A percentile compares a stretch with the other conserved stretches of the same genome.
Conservation (phyloP, 208 protist species). For the Trypanosoma cruzi region DNA sequence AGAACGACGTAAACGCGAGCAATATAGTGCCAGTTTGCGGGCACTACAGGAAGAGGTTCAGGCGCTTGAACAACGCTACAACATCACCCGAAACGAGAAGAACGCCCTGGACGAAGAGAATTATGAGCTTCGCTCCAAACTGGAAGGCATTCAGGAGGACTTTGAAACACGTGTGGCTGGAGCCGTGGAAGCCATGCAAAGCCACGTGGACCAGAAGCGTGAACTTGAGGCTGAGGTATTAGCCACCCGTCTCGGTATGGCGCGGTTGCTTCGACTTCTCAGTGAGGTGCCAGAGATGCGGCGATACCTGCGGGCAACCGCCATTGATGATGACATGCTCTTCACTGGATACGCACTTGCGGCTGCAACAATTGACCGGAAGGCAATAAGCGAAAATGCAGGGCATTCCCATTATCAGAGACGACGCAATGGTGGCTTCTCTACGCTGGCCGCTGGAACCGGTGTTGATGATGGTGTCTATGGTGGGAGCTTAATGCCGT, state of each 20-base stretch:
- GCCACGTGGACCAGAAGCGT: constrained; percentile 27
- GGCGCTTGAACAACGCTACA: constrained; percentile 21
- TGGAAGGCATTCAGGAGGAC: constrained; percentile 23
- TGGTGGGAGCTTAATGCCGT: constrained; percentile 46
- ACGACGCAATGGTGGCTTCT: constrained; percentile 11
- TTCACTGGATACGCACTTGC: constrained; percentile 43
- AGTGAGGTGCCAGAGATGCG: constrained; percentile 67
- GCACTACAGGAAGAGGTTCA: constrained; percentile 25
- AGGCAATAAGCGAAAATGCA: background rate
- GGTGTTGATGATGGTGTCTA: constrained; percentile 87
- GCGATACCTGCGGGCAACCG: constrained; percentile 53
- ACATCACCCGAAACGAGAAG: constrained; percentile 13
- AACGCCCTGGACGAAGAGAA: constrained; percentile 24
- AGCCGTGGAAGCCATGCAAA: constrained; percentile 18
- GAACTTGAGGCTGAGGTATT: constrained; percentile 58
- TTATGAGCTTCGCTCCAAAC: constrained; percentile 16
- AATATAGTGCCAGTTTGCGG: constrained; percentile 22
- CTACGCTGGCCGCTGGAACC: constrained; percentile 27
- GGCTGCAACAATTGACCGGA: background rate
- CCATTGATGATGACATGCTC: constrained; percentile 57
- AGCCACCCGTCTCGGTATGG: constrained; percentile 65
- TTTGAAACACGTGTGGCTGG: constrained; percentile 22
- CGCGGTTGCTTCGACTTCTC: constrained; percentile 74
- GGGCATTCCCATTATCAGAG: constrained; percentile 1
- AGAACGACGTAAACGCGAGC: constrained; percentile 6